Percentiles rank a stretch among this genome's conserved stretches.
Conservation (phyloP, 2,329 filamentous ascomycete species). For the Trematosphaeria pertusa region DNA sequence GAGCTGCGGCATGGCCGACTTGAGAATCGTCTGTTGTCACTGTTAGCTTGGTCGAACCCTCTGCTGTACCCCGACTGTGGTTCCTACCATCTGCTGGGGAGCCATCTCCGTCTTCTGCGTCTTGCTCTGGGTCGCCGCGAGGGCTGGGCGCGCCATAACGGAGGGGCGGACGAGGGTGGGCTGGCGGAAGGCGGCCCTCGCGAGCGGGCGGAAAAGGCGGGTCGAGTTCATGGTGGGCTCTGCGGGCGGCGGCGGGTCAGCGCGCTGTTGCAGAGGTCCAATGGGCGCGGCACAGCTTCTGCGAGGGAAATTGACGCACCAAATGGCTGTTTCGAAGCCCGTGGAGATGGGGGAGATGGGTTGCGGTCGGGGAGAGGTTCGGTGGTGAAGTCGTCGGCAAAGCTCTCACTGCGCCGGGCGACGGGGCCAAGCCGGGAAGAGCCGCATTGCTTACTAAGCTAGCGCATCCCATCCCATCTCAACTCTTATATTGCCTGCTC, state of each 20-base stretch:
- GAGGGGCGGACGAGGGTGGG: slow-evolving; percentile 43
- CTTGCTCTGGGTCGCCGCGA: slow-evolving; percentile 45
- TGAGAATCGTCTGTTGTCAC: slow-evolving; percentile 44
- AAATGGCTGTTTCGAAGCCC: slow-evolving; percentile 33
- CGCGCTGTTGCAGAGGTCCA: slow-evolving; percentile 32
- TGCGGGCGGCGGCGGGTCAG: slow-evolving; percentile 38
- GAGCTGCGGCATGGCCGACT: slow-evolving; percentile 54
- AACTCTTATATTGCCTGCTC: too few relatives aligned
- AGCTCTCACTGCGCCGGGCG: too few relatives aligned
- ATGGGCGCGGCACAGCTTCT: slow-evolving; percentile 31
- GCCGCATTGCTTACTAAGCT: too few relatives aligned
- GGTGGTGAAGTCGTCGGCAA: slow-evolving; percentile 40
- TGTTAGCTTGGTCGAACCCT: slow-evolving; percentile 20
- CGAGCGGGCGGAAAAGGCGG: slow-evolving; percentile 50
- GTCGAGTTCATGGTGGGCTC: slow-evolving; percentile 50
- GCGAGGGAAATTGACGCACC: slow-evolving; percentile 37
- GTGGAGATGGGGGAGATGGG: slow-evolving; percentile 46
- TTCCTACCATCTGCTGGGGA: slow-evolving; percentile 43
- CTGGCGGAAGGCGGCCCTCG: slow-evolving; percentile 49
- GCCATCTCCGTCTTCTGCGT: slow-evolving; percentile 38
- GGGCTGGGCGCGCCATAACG: slow-evolving; percentile 44
- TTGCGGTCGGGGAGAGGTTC: slow-evolving; percentile 32
- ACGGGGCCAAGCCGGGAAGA: too few relatives aligned
- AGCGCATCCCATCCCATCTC: too few relatives aligned
- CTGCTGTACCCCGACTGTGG: neutral